Evolutionary conservation across 305 asterid species (phyloP).

Genomic region (Fraxinus paxiana): DNA sequence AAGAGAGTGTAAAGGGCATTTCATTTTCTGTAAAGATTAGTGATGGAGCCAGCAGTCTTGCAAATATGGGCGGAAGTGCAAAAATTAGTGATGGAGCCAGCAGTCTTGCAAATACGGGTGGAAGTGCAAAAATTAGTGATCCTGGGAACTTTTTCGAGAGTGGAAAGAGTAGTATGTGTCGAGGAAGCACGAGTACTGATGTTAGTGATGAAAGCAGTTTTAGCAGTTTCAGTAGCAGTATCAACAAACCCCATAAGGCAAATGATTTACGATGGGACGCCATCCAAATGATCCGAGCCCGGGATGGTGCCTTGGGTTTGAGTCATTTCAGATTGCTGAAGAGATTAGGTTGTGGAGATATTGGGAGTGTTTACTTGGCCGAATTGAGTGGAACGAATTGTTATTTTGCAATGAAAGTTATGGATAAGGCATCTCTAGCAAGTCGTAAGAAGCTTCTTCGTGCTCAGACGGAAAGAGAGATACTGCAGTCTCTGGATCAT

Average conservation of each 20-base stretch:
- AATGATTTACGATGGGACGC: not conserved
- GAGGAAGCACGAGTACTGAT: not conserved
- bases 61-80: constrained; percentile 26
- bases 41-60: constrained; percentile 26
- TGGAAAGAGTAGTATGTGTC: not conserved
- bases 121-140: not conserved
- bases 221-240: not conserved
- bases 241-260: not conserved
- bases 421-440: constrained; percentile 48
- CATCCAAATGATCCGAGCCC: not conserved
- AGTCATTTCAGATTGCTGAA: not conserved
- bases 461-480: constrained; percentile 50
- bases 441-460: constrained; percentile 46
- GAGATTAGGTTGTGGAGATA: constrained; percentile 12
- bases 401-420: constrained; percentile 47
- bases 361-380: constrained; percentile 50
- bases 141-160: not conserved
- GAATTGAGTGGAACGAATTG: constrained; percentile 49
- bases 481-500: constrained; percentile 45
- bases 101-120: not conserved
- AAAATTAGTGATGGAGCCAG: not conserved
- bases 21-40: constrained; percentile 33
- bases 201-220: not conserved
- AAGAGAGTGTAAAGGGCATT: constrained; percentile 27
- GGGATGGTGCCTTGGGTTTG: not conserved